phyloP scores from a whole-genome alignment of 805 yeast species.

The Nakazawaea pomicola region DNA sequence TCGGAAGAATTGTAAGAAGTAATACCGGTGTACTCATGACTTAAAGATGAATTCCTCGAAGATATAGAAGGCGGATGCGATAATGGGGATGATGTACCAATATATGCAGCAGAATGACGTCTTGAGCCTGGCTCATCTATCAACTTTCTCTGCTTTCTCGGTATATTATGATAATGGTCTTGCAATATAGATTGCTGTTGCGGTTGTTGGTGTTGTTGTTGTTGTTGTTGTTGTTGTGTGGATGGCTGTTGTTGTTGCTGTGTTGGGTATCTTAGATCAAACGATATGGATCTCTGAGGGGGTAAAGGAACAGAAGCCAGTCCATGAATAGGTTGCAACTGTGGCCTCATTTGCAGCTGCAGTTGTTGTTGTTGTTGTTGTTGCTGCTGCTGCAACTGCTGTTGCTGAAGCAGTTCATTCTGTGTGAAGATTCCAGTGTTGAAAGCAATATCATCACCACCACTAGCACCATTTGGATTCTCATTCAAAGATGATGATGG shows the following conservation, averaged over 20 bases:
- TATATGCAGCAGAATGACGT: constrained; percentile 7
- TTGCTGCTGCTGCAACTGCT: constrained; percentile 11
- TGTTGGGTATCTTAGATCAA: constrained; percentile 8
- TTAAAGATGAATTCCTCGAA: constrained; percentile 28
- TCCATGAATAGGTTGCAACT: constrained; percentile 8
- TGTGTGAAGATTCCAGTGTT: constrained; percentile 15
- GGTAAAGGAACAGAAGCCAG: constrained; percentile 11
- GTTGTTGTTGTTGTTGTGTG: constrained; percentile 10
- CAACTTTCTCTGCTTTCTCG: constrained; percentile 15
- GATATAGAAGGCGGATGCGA: constrained; percentile 21
- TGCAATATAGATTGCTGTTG: neutral
- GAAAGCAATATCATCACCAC: constrained; percentile 13
- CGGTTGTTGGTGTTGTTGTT: neutral
- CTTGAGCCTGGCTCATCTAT: constrained; percentile 11
- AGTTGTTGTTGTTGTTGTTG: constrained; percentile 14
- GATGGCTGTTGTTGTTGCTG: constrained; percentile 1
- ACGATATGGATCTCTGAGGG: constrained; percentile 6
- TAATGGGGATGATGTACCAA: constrained; percentile 21
- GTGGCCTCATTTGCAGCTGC: constrained; percentile 5
- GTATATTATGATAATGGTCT: constrained; percentile 15
- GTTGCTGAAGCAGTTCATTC: constrained; percentile 13
- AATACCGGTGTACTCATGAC: constrained; percentile 26
- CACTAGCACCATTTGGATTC: no score
- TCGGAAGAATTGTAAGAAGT: constrained; percentile 16
- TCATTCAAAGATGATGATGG: no score